phyloP scores from a whole-genome alignment of 2,329 filamentous ascomycete species.

The Pseudogymnoascus sp. region DNA sequence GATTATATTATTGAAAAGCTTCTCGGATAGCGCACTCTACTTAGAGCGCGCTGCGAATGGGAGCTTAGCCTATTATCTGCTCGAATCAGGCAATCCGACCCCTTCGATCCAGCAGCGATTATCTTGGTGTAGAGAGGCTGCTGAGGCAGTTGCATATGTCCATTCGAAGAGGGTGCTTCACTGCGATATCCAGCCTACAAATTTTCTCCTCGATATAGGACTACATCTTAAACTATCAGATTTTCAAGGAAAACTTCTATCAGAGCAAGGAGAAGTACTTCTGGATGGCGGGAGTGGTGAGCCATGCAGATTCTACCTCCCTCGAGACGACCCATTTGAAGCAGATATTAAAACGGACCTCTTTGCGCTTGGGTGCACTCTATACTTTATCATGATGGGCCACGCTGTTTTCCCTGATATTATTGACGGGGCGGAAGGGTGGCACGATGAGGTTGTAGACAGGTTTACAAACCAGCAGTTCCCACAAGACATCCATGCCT shows the following conservation, averaged over 20 bases:
- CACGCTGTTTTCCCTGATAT: constrained; percentile 19
- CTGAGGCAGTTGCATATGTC: constrained; percentile 13
- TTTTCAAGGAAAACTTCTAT: constrained; percentile 15
- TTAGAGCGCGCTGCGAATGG: constrained; percentile 14
- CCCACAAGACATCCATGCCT: too few relatives aligned
- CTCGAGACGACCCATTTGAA: constrained; percentile 13
- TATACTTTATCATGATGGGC: constrained; percentile 20
- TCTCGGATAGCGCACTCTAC: background rate
- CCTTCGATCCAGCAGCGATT: constrained; percentile 6
- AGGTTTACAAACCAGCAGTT: too few relatives aligned
- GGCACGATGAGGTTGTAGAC: constrained; percentile 10
- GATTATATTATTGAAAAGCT: too few relatives aligned
- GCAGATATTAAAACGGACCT: constrained; percentile 18
- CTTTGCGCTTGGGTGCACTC: constrained; percentile 19
- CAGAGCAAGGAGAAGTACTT: constrained; percentile 14
- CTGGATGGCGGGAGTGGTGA: constrained; percentile 13
- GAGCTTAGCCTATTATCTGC: constrained; percentile 7
- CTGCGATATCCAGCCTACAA: constrained; percentile 14
- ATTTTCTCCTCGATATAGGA: constrained; percentile 14
- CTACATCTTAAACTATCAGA: constrained; percentile 13
- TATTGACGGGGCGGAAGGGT: constrained; percentile 13
- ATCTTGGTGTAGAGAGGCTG: background rate
- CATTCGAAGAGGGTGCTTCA: constrained; percentile 11
- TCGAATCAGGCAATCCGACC: background rate
- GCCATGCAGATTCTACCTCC: constrained; percentile 14